Base-by-base conservation (phyloP, 768 basidiomycete genomes). In the Leccinum fibrillosum region DNA sequence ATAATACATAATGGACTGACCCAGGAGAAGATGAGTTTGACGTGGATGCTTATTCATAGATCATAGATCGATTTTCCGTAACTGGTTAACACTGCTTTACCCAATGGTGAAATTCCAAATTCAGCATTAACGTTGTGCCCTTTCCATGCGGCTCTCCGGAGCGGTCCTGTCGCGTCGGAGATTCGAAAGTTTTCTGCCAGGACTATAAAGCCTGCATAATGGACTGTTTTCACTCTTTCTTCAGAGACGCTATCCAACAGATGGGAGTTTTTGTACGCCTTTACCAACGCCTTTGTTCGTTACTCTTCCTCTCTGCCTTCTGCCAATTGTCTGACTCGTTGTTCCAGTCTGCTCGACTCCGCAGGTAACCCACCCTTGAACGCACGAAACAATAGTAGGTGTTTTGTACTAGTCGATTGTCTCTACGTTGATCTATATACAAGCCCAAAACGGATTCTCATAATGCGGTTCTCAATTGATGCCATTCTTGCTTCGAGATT, bases 311-410 rank as follows among this genome's bases (percentile, higher is more conserved):
- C 12, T 8, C 19, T 21, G 49, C 57, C 45, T 30, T 11, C 26
- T 50, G n/a, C 28, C 37, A 1, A 32, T 7, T 17, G 3, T 52
- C 66, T 68, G 13, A 70, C 59, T 13, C 21, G 26, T 49, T 35
- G 19, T 23, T 59, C 6, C 56, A 72, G 69, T 56, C 55, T 66
- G 64, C 70, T 58, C 62, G 34, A 58, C 57, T 25, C 54, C 70
- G 25, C 70, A 68, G 62, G 68, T 72, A 61, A 68, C 68, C 3
- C 70, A 72, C 66, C 68, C 64, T 60, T 70, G 23, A 72, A 66
- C 64, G 23, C n/a, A 37, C 49, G 32, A 58, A 62, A 62, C 4
- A 55, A 58, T 64, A 54, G 69, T 69, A 53, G 12, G 59, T 11
- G 5, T 49, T 1, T 53, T 47, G 30, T 26, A 44, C 45, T 48